phyloP scores from a whole-genome alignment of 2,329 filamentous ascomycete species.

The Pyricularia sp. region DNA sequence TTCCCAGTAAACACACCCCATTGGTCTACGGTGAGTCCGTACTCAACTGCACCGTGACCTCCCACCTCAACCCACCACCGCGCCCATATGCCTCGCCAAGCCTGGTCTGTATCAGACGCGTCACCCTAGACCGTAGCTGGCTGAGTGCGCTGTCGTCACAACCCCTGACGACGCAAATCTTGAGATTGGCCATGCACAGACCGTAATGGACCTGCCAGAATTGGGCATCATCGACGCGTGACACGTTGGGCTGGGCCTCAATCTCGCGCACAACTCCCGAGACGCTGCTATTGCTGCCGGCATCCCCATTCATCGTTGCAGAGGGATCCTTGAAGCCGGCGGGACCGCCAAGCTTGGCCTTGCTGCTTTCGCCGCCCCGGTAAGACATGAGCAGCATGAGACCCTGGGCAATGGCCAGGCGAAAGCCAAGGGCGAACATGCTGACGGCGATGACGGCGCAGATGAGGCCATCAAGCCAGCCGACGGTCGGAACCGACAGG shows the following conservation, averaged over 20 bases:
- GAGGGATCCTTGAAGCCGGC: not conserved
- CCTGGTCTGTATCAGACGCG: slow-evolving; percentile 71
- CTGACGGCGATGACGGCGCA: slow-evolving; percentile 72
- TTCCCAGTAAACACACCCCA: not conserved
- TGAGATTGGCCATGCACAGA: slow-evolving; percentile 90
- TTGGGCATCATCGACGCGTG: slow-evolving; percentile 75
- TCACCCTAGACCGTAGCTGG: slow-evolving; percentile 66
- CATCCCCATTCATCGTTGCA: slow-evolving; percentile 14
- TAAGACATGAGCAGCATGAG: slow-evolving; percentile 97
- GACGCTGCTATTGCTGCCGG: slow-evolving; percentile 38
- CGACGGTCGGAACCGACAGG: slow-evolving; percentile 69
- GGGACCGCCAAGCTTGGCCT: not conserved
- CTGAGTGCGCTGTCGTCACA: slow-evolving; percentile 61
- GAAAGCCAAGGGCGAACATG: slow-evolving; percentile 82
- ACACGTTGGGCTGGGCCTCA: slow-evolving; percentile 66
- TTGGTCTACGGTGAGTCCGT: slow-evolving; percentile 16
- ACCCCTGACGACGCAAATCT: slow-evolving; percentile 58
- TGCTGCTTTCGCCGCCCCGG: slow-evolving; percentile 10
- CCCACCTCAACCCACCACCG: slow-evolving; percentile 75
- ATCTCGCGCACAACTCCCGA: slow-evolving; percentile 77
- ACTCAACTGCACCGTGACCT: slow-evolving; percentile 78
- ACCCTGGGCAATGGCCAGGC: slow-evolving; percentile 76
- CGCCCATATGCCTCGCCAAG: slow-evolving; percentile 82
- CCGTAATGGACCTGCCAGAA: slow-evolving; percentile 99
- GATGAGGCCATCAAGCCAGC: slow-evolving; percentile 74